Percentiles rank a stretch among this genome's conserved stretches.
phyloP scores from a whole-genome alignment of 176 grass and related monocot genomes.

The Chrysopogon serrulatus region DNA sequence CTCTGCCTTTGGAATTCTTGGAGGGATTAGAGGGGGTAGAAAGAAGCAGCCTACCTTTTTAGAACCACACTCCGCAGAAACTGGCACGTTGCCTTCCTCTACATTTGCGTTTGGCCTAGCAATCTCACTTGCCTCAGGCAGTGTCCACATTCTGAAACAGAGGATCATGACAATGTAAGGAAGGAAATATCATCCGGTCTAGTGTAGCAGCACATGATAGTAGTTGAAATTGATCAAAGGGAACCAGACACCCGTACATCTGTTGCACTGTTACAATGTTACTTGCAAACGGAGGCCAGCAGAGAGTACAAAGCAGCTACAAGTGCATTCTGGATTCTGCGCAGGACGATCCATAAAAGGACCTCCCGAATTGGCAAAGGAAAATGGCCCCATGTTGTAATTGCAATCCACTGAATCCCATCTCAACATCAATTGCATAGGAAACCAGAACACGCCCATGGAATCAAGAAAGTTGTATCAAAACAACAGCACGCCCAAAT shows the following conservation, averaged over 20 bases:
- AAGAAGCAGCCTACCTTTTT: constrained; percentile 40
- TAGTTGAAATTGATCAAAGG: neutral
- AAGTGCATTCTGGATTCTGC: constrained; percentile 1
- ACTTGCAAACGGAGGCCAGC: neutral
- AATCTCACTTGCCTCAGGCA: constrained; percentile 70
- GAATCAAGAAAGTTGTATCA: neutral
- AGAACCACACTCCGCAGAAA: constrained; percentile 52
- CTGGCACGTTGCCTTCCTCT: constrained; percentile 26
- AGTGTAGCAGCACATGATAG: neutral
- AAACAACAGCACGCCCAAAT: neutral
- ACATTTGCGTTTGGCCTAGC: constrained; percentile 34
- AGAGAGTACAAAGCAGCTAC: constrained; percentile 4
- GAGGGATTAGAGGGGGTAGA: neutral
- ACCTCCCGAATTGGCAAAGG: neutral
- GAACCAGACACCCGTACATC: neutral
- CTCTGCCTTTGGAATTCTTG: neutral
- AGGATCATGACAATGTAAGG: neutral
- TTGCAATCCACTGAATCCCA: neutral
- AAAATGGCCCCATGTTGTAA: neutral
- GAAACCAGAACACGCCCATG: neutral
- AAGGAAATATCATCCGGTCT: neutral
- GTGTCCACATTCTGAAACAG: constrained; percentile 76
- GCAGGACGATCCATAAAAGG: neutral
- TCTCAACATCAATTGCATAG: neutral
- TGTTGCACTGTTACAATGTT: neutral